Percentiles rank a stretch among this genome's conserved stretches.
Conservation (phyloP, 306 rosid species). For the Bauhinia variegata region DNA sequence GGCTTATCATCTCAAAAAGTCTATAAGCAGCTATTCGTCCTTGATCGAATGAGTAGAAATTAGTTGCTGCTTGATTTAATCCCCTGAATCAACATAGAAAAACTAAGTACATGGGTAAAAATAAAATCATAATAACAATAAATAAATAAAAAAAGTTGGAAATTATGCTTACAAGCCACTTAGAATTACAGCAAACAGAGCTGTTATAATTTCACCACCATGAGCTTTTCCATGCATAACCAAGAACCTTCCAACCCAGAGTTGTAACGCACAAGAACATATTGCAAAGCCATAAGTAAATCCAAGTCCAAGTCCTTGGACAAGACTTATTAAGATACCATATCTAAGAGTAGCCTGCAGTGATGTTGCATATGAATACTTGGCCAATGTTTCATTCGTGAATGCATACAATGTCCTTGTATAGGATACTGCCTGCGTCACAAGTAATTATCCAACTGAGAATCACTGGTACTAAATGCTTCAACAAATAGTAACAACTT, state of each 20-base stretch:
- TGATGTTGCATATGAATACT: conserved; percentile 97
- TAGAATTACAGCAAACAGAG: conserved; percentile 91
- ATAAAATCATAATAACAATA: no score
- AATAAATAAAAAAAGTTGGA: neutral
- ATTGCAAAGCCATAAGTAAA: conserved; percentile 99
- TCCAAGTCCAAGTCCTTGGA: conserved; percentile 99
- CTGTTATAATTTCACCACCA: conserved; percentile 95
- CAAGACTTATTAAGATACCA: conserved; percentile 97
- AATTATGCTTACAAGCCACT: conserved; percentile 92
- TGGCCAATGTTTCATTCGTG: conserved; percentile 96
- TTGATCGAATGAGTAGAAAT: conserved; percentile 98
- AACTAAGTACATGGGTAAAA: conserved; percentile 24
- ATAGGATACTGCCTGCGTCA: conserved; percentile 92
- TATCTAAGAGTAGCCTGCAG: conserved; percentile 98
- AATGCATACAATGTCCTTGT: conserved; percentile 87
- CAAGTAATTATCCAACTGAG: conserved; percentile 40
- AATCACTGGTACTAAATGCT: conserved; percentile 15
- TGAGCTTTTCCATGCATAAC: conserved; percentile 63
- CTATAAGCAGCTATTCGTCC: conserved; percentile 99
- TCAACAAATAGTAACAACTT: conserved; percentile 31
- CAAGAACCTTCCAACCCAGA: conserved; percentile 98
- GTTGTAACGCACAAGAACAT: conserved; percentile 98
- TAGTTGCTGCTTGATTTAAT: conserved; percentile 97
- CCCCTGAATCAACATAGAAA: conserved; percentile 65
- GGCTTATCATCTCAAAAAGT: conserved; percentile 98